Evolutionary conservation across 192 early-diverging fungal genomes (phyloP), one percentile per base, ranked within the genome.

Genomic region (Phycomyces nitens): DNA sequence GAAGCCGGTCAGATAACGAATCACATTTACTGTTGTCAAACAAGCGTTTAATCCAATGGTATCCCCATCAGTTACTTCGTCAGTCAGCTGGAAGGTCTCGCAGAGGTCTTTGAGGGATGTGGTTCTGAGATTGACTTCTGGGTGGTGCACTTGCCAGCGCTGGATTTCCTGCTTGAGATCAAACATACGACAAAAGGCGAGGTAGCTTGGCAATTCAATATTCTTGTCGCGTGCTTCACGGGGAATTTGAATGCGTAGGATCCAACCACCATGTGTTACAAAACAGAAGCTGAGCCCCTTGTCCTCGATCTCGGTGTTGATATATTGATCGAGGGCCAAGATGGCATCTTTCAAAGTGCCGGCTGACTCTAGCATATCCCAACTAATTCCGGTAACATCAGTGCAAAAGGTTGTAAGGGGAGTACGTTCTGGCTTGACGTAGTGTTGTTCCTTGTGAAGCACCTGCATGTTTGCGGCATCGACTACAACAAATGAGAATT

Each of bases 261-360:
- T 82, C 82, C 82, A 84, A 7, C 86, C 88, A 29, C 85, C 86
- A 68, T 90, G 88, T 1, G 87, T 86, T 27, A 89, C 87, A 70
- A 91, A 86, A 49, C 84, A 82, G 65, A 91, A 87, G 2, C 74
- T 72, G 20, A 74, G 71, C 8, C 70, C 72, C 55, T 84, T 64
- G 27, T 71, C 64, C 14, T 77, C 60, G 23, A 87, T 81, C 55
- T 87, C 75, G 0, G 55, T 67, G 26, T 76, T 69, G 39, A 89
- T 77, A 49, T 80, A 88, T 8, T 56, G 38, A 54, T 86, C 77
- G 22, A 89, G 51, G 10, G 75, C 59, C 2, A 65, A 44, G 9
- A 88, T 77, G 9, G 88, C 89, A 8, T 80, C 78, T 1, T 66
- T 58, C 3, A 89, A 73, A 16, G 76, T 77, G n/a, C 77, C 80